Percentiles rank a stretch among this genome's conserved stretches.
Evolutionary conservation across 257 asterid genomes (phyloP).

Genomic region (Jaltomata sinuosa): DNA sequence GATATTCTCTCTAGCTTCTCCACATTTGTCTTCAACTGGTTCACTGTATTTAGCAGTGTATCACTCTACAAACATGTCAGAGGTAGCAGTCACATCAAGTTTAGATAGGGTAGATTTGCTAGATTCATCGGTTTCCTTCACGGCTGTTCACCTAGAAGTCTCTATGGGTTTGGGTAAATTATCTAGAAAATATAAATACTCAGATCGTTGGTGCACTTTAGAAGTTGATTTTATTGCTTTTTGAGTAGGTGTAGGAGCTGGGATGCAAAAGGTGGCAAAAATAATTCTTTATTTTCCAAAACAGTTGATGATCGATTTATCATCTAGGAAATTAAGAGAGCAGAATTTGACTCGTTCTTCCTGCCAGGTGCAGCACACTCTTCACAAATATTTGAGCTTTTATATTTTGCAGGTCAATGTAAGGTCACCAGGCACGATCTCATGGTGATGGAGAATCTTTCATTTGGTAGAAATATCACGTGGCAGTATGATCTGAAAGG

Average conservation of each 20-base stretch:
- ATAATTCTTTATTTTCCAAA: too few species aligned
- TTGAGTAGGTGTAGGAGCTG: too few species aligned
- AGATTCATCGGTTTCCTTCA: constrained; percentile 53
- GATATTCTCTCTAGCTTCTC: constrained; percentile 40
- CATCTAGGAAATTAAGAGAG: too few species aligned
- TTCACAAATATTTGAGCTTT: neutral
- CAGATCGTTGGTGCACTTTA: constrained; percentile 70
- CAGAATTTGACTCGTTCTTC: too few species aligned
- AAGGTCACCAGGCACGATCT: too few species aligned
- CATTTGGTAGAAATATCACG: constrained; percentile 59
- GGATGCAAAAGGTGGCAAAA: too few species aligned
- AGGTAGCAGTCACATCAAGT: constrained; percentile 49
- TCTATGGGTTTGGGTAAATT: constrained; percentile 70
- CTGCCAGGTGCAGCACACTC: too few species aligned
- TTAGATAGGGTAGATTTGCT: constrained; percentile 60
- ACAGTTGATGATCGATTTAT: too few species aligned
- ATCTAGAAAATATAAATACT: constrained; percentile 61
- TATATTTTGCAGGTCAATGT: constrained; percentile 40
- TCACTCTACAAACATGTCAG: constrained; percentile 35
- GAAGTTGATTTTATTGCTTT: constrained; percentile 61
- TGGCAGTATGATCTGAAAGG: constrained; percentile 90
- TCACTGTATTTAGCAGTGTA: constrained; percentile 47
- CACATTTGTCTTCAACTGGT: constrained; percentile 54
- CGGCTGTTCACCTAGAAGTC: constrained; percentile 64
- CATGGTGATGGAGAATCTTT: constrained; percentile 97